These are phyloP conservation scores for Cucurbita maxima DNA, from an alignment of 306 rosid genomes.

Conservation along the genomic window DNA sequence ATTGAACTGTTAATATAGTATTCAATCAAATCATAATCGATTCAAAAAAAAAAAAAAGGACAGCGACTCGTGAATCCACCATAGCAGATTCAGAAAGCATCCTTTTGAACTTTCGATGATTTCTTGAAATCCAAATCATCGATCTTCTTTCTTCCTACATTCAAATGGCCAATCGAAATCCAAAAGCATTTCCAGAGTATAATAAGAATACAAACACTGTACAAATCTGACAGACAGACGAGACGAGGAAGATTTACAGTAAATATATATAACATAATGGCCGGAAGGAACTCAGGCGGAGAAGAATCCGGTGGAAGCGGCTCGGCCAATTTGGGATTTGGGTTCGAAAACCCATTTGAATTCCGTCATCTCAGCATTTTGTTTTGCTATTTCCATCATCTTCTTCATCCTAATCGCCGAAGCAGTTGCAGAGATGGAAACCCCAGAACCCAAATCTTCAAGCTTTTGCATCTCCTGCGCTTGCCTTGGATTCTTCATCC, in stretches of 20 bases:
- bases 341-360: slow-evolving; percentile 33
- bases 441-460: slow-evolving; percentile 15
- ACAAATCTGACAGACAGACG: not conserved
- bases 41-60: not conserved
- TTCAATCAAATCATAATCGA: too few relatives aligned
- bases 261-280: too few relatives aligned
- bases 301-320: slow-evolving; percentile 69
- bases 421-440: slow-evolving; percentile 17
- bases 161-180: not conserved
- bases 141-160: not conserved
- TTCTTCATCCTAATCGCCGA: slow-evolving; percentile 7
- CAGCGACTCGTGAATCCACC: not conserved
- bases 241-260: not conserved
- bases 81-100: not conserved
- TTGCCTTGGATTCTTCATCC: slow-evolving; percentile 17
- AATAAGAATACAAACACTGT: too few relatives aligned
- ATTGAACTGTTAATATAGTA: too few relatives aligned
- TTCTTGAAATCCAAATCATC: not conserved
- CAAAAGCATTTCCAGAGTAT: not conserved
- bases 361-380: slow-evolving; percentile 6
- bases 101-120: not conserved
- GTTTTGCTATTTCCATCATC: slow-evolving; percentile 6
- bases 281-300: slow-evolving; percentile 36
- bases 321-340: slow-evolving; percentile 37
- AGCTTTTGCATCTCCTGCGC: not conserved